Conservation (phyloP, 805 yeast genomes). For the Candida sonorensis region DNA sequence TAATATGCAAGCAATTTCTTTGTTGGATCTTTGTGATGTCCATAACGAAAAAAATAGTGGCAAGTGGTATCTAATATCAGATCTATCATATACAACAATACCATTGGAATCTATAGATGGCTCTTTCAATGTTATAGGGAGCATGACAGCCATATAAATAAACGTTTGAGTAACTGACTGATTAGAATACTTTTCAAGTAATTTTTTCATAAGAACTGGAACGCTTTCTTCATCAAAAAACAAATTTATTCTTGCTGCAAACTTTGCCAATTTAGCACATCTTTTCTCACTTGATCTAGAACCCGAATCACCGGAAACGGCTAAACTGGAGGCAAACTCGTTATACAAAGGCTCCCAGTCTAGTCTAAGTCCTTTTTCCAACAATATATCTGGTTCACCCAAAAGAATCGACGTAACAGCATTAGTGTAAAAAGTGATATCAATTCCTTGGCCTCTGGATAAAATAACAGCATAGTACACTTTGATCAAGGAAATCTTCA, state of each 20-base stretch:
- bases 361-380: conserved; percentile 34
- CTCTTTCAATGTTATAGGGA: conserved; percentile 40
- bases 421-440: conserved; percentile 52
- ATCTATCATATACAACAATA: conserved; percentile 10
- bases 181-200: conserved; percentile 47
- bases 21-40: conserved; percentile 44
- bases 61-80: conserved; percentile 40
- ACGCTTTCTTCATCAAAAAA: conserved; percentile 47
- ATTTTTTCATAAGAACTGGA: conserved; percentile 42
- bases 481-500: conserved; percentile 54
- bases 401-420: conserved; percentile 51
- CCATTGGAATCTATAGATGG: conserved; percentile 15
- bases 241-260: conserved; percentile 47
- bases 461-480: conserved; percentile 69
- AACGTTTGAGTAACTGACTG: conserved; percentile 46
- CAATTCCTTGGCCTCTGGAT: conserved; percentile 63
- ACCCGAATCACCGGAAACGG: conserved; percentile 42
- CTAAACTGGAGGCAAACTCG: conserved; percentile 31
- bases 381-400: conserved; percentile 36
- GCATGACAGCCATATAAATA: conserved; percentile 43
- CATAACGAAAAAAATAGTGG: conserved; percentile 70
- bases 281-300: conserved; percentile 44
- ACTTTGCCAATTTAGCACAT: conserved; percentile 38
- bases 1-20: conserved; percentile 55
- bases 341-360: conserved; percentile 45